These are phyloP conservation scores for Diddensiella santjacobensis DNA, from an alignment of 805 yeast genomes.

Conservation along the genomic window DNA sequence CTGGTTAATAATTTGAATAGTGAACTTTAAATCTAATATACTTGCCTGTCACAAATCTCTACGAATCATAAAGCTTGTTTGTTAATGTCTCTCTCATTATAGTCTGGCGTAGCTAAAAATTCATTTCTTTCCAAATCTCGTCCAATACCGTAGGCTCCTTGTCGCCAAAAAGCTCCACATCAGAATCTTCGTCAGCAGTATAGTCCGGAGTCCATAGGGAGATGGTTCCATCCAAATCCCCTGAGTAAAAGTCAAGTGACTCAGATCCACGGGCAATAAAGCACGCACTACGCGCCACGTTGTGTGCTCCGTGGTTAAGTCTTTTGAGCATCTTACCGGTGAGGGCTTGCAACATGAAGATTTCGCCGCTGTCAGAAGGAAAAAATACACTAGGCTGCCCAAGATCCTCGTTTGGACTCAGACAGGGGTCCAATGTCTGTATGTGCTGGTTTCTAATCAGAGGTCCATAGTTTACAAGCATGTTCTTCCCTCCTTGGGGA, in stretches of 20 bases:
- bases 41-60: no score
- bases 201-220: slow-evolving; percentile 49
- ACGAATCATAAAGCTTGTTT: no score
- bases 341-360: slow-evolving; percentile 51
- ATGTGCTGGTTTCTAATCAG: slow-evolving; percentile 59
- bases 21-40: no score
- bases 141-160: slow-evolving; percentile 15
- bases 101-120: neutral
- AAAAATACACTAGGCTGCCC: slow-evolving; percentile 57
- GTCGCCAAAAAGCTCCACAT: slow-evolving; percentile 9
- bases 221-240: slow-evolving; percentile 66
- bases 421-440: slow-evolving; percentile 53
- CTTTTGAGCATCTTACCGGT: slow-evolving; percentile 64
- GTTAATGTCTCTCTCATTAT: no score
- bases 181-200: slow-evolving; percentile 6
- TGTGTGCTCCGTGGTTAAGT: slow-evolving; percentile 42
- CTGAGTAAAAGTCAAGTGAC: slow-evolving; percentile 49
- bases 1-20: no score
- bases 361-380: slow-evolving; percentile 74
- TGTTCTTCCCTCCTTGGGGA: slow-evolving; percentile 50
- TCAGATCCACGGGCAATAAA: slow-evolving; percentile 47
- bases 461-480: slow-evolving; percentile 73
- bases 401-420: slow-evolving; percentile 51
- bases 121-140: slow-evolving; percentile 10
- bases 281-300: slow-evolving; percentile 48